Percentiles rank a stretch among this genome's conserved stretches.
Conservation (phyloP, 169 alveolate species). For the Plasmodium cynomolgi region DNA sequence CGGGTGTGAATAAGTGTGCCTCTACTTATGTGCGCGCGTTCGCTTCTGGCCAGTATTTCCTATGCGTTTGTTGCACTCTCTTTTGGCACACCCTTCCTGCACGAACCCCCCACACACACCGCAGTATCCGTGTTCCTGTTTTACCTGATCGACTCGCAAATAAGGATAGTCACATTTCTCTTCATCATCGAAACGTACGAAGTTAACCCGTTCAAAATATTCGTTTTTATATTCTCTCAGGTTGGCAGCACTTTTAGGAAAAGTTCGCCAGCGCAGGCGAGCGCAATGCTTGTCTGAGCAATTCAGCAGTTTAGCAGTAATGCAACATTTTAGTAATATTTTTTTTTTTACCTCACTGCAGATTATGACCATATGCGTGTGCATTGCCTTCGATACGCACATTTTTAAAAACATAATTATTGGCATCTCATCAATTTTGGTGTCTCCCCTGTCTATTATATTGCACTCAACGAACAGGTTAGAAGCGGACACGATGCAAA, state of each 20-base stretch:
- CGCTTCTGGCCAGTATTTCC: not conserved
- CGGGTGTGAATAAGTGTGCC: not conserved
- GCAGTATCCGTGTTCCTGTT: conserved; percentile 58
- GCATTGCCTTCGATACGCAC: conserved; percentile 72
- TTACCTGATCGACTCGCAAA: conserved; percentile 73
- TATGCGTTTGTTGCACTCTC: not conserved
- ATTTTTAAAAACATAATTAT: conserved; percentile 73
- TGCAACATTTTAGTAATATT: not conserved
- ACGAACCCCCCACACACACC: not conserved
- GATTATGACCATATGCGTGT: conserved; percentile 72
- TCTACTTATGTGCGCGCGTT: not conserved
- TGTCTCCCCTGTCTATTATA: conserved; percentile 65
- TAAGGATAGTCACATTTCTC: conserved; percentile 68
- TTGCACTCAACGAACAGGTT: conserved; percentile 63
- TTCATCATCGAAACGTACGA: conserved; percentile 71
- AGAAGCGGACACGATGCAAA: not conserved
- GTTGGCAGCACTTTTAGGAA: not conserved
- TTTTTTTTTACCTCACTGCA: not conserved
- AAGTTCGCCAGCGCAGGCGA: not conserved
- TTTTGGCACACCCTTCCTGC: not conserved
- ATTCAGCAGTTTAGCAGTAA: not conserved
- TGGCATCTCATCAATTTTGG: conserved; percentile 72
- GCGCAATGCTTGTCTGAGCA: not conserved
- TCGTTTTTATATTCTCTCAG: conserved; percentile 71
- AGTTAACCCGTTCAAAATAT: conserved; percentile 70